Conservation (phyloP, 2,329 filamentous ascomycete genomes). For the Exophiala dermatitidis region DNA sequence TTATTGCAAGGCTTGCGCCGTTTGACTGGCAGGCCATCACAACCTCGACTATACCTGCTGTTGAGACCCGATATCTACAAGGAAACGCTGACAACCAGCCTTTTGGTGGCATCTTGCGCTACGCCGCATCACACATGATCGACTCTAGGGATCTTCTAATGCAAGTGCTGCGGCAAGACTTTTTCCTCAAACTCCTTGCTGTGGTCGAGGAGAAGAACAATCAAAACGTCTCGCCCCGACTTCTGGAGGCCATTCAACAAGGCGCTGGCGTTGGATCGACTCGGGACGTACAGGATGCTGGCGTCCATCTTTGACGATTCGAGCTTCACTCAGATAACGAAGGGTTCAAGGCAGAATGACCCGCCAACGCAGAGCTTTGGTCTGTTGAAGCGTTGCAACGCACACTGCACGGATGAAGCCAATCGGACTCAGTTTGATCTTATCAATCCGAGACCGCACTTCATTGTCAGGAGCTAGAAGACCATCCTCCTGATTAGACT, state of each 20-base stretch:
- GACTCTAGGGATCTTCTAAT: constrained; percentile 25
- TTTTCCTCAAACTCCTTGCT: constrained; percentile 24
- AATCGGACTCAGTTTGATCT: too few species aligned
- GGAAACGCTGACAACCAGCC: constrained; percentile 19
- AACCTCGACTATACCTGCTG: constrained; percentile 44
- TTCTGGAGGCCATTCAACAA: constrained; percentile 24
- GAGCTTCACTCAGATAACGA: neutral
- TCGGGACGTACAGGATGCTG: constrained; percentile 2
- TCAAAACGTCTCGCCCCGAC: constrained; percentile 16
- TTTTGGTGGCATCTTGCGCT: constrained; percentile 23
- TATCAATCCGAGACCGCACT: too few species aligned
- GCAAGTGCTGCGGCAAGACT: constrained; percentile 26
- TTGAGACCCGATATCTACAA: constrained; percentile 40
- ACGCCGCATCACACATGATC: constrained; percentile 26
- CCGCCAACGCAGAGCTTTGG: too few species aligned
- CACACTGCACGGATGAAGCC: too few species aligned
- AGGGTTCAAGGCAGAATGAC: neutral
- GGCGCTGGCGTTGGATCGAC: constrained; percentile 19
- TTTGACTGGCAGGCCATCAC: constrained; percentile 51
- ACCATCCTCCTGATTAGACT: too few species aligned
- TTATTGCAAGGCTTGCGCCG: constrained; percentile 47
- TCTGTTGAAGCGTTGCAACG: too few species aligned
- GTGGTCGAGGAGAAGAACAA: constrained; percentile 20
- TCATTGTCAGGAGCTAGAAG: too few species aligned
- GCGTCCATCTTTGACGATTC: constrained; percentile 7